Evolutionary conservation across 2,329 filamentous ascomycete genomes (phyloP).

Genomic region (Colletotrichum tabaci): DNA sequence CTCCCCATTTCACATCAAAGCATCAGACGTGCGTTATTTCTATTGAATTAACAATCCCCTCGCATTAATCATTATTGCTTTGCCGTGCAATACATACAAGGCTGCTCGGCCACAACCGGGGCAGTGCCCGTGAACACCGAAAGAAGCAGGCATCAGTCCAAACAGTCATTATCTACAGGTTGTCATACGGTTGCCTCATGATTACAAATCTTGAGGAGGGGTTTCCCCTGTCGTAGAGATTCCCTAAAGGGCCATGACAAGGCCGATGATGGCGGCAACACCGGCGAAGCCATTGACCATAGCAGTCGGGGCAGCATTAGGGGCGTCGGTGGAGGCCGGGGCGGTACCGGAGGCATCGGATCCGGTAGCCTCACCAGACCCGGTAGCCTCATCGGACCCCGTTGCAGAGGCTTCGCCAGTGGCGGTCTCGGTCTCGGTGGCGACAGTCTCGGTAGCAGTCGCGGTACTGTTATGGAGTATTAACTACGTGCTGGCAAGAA

Average conservation of each 20-base stretch:
- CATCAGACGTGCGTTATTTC: background rate
- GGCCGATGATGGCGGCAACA: constrained; percentile 22
- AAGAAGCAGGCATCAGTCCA: background rate
- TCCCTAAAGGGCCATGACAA: constrained; percentile 26
- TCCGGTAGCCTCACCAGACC: constrained; percentile 14
- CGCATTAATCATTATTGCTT: constrained; percentile 27
- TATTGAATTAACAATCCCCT: background rate
- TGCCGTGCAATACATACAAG: background rate
- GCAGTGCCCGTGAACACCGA: background rate
- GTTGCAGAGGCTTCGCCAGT: constrained; percentile 25
- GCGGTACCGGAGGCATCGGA: constrained; percentile 9
- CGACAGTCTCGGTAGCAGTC: background rate
- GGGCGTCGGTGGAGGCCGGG: constrained; percentile 29
- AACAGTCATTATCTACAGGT: constrained; percentile 24
- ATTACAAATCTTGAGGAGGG: background rate
- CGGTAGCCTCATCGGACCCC: constrained; percentile 16
- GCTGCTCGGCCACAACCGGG: background rate
- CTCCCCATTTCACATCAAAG: background rate
- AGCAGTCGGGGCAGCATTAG: constrained; percentile 26
- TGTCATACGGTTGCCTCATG: constrained; percentile 1
- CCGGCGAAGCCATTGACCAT: constrained; percentile 17
- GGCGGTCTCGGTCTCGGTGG: constrained; percentile 21
- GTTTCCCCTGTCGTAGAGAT: no score
- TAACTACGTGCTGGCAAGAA: background rate
- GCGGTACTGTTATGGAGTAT: constrained; percentile 18